Conservation (phyloP, 106 monocot species). For the Dendrobium catenatum region DNA sequence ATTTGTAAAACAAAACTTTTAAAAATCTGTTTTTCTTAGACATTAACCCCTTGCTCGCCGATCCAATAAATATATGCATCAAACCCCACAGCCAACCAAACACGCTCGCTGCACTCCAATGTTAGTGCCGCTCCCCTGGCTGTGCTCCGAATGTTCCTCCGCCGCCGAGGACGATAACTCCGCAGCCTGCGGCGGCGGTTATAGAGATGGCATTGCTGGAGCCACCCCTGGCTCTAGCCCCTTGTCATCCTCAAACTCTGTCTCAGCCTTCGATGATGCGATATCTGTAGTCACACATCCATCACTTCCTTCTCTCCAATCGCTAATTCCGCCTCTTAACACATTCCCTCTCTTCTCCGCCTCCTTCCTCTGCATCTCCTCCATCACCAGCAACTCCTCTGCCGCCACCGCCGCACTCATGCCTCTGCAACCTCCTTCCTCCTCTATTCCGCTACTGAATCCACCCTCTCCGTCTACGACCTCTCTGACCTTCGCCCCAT, state of each 20-base stretch:
- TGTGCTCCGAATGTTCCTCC: neutral
- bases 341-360: neutral
- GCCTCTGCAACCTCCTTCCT: slow-evolving; percentile 16
- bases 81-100: neutral
- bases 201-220: neutral
- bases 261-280: slow-evolving; percentile 2
- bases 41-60: neutral
- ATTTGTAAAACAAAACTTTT: neutral
- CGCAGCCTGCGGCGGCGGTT: neutral
- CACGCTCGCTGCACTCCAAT: neutral
- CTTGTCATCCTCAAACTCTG: neutral
- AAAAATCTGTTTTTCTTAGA: neutral
- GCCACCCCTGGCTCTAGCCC: neutral
- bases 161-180: neutral
- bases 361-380: slow-evolving; percentile 13
- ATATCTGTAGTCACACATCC: slow-evolving; percentile 22
- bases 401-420: slow-evolving; percentile 18
- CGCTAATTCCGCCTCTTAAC: slow-evolving; percentile 12
- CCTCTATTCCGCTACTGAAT: slow-evolving; percentile 35
- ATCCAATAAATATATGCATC: neutral
- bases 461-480: slow-evolving; percentile 31
- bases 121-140: neutral
- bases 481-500: slow-evolving; percentile 21
- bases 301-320: slow-evolving; percentile 22
- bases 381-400: neutral